These are phyloP conservation scores for Colletotrichum sidae DNA, from an alignment of 2,329 filamentous ascomycete genomes.

Conservation along the genomic window DNA sequence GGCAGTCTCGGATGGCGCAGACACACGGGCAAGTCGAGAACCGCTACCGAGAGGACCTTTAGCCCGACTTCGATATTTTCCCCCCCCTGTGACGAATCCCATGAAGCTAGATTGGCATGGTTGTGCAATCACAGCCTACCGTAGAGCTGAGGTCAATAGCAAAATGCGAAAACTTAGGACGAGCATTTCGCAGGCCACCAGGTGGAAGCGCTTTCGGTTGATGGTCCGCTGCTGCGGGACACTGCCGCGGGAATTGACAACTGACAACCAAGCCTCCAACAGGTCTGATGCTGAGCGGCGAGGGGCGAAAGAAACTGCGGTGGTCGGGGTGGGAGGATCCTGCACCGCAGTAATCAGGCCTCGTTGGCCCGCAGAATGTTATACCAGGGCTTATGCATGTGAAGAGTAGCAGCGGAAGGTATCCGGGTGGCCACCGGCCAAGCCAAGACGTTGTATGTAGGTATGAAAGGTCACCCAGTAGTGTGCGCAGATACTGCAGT, in stretches of 20 bases:
- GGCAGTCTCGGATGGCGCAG: conserved; percentile 6
- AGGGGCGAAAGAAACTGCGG: neutral
- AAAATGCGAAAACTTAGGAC: no score
- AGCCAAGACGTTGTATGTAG: conserved; percentile 8
- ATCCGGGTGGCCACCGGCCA: conserved; percentile 9
- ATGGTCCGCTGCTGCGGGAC: no score
- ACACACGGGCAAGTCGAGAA: neutral
- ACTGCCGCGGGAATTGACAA: no score
- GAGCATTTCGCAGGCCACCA: no score
- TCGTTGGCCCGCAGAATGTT: conserved; percentile 2
- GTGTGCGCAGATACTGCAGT: no score
- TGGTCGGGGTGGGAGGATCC: neutral
- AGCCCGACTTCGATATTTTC: no score
- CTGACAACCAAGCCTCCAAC: no score
- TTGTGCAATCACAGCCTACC: no score
- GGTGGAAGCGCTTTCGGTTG: no score
- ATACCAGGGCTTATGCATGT: conserved; percentile 23
- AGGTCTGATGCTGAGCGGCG: neutral
- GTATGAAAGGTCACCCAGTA: neutral
- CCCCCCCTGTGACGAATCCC: no score
- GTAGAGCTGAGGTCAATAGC: no score
- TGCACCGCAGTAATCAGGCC: neutral
- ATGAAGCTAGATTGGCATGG: no score
- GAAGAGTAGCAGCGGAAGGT: conserved; percentile 17
- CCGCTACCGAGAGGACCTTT: neutral